These are phyloP conservation scores for Yamadazyma atlantica DNA, from an alignment of 1,139 yeast genomes.

Conservation along the genomic window DNA sequence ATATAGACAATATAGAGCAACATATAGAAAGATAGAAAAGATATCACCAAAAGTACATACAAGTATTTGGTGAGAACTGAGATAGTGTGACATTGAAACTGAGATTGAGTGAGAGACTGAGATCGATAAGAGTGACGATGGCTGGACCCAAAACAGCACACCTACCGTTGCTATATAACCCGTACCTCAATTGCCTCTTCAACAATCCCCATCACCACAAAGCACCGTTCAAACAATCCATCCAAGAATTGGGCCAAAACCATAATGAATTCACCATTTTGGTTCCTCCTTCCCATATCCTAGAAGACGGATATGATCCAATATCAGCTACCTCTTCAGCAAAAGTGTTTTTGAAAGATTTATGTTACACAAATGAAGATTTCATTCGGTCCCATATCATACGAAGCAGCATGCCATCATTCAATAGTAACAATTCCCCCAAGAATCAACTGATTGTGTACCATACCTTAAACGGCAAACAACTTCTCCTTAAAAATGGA, in stretches of 20 bases:
- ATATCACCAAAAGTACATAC: too few species aligned
- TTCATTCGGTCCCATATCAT: slow-evolving; percentile 73
- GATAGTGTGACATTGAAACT: too few species aligned
- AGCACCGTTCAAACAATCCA: slow-evolving; percentile 50
- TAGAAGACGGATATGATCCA: slow-evolving; percentile 53
- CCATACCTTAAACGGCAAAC: slow-evolving; percentile 60
- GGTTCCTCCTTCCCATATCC: slow-evolving; percentile 57
- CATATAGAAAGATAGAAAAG: too few species aligned
- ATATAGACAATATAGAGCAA: too few species aligned
- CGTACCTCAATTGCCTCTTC: slow-evolving; percentile 65
- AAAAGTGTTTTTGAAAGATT: slow-evolving; percentile 46
- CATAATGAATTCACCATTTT: slow-evolving; percentile 55
- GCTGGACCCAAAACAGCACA: neutral
- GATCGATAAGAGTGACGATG: too few species aligned
- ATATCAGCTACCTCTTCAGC: slow-evolving; percentile 31
- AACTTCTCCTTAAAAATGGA: slow-evolving; percentile 57
- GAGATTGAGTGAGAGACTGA: too few species aligned
- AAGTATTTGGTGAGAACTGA: too few species aligned
- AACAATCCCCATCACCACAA: slow-evolving; percentile 59
- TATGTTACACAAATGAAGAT: slow-evolving; percentile 60
- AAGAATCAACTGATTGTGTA: slow-evolving; percentile 46
- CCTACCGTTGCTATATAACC: slow-evolving; percentile 53
- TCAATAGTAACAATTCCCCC: slow-evolving; percentile 40
- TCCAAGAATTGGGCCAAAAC: slow-evolving; percentile 36
- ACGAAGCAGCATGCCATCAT: slow-evolving; percentile 32